phyloP scores from a whole-genome alignment of 306 rosid species.

The Castanopsis chinensis region DNA sequence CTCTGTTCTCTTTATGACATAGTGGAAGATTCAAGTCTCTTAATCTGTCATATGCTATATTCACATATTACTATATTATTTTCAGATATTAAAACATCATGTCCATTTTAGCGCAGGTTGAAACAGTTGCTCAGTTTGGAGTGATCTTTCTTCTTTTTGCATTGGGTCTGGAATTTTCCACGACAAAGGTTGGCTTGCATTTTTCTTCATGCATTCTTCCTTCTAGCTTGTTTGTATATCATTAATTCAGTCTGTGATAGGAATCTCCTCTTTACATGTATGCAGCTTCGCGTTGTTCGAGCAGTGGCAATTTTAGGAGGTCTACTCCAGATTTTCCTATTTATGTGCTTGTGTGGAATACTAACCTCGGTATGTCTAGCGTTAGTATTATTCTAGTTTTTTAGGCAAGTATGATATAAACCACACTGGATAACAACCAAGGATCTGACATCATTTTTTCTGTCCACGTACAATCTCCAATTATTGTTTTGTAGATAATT shows the following conservation, averaged over 20 bases:
- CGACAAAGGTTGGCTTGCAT: constrained; percentile 62
- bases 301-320: constrained; percentile 96
- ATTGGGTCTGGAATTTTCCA: constrained; percentile 85
- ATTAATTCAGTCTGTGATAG: constrained; percentile 16
- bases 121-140: constrained; percentile 99
- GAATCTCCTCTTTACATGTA: constrained; percentile 25
- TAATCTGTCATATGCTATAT: background rate
- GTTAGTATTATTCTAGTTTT: constrained; percentile 16
- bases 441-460: background rate
- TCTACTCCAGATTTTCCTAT: constrained; percentile 83
- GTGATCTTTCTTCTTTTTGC: constrained; percentile 97
- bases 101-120: constrained; percentile 61
- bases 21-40: background rate
- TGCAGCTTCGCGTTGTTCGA: constrained; percentile 91
- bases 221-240: constrained; percentile 4
- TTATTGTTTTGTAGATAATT: background rate
- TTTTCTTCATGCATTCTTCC: constrained; percentile 18
- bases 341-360: constrained; percentile 91
- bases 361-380: constrained; percentile 70
- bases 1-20: background rate
- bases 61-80: background rate
- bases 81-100: background rate
- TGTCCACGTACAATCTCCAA: background rate
- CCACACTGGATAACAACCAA: background rate
- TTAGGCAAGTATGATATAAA: background rate